Evolutionary conservation across 2,329 filamentous ascomycete genomes (phyloP).

Genomic region (Penicillium paneum): DNA sequence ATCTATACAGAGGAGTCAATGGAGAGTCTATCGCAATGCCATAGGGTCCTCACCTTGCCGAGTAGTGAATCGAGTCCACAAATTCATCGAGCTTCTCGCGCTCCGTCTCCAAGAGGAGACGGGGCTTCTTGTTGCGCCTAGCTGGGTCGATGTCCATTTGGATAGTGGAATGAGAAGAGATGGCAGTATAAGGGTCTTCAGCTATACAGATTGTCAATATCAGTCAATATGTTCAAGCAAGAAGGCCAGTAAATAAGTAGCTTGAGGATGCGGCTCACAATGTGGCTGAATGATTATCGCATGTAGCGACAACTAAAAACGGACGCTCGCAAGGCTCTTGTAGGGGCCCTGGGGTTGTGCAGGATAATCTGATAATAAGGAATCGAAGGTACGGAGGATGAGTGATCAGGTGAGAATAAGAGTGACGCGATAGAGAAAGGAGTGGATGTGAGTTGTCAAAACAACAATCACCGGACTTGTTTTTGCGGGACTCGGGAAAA

Average conservation of each 20-base stretch:
- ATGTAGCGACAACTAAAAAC: neutral
- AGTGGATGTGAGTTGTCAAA: neutral
- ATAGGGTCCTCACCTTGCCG: constrained; percentile 64
- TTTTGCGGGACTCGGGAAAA: constrained; percentile 24
- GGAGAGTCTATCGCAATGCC: constrained; percentile 1
- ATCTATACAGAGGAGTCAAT: constrained; percentile 55
- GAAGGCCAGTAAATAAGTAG: neutral
- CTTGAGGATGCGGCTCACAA: neutral
- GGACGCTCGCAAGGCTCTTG: neutral
- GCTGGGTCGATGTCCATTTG: constrained; percentile 66
- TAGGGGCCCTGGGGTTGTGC: neutral
- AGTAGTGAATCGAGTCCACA: constrained; percentile 93
- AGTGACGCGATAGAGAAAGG: constrained; percentile 1
- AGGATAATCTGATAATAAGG: neutral
- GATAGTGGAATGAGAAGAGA: constrained; percentile 7
- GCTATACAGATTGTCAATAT: neutral
- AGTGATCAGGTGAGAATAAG: neutral
- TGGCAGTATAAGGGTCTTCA: neutral
- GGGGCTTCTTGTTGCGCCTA: constrained; percentile 82
- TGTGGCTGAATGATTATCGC: neutral
- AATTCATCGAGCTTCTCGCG: constrained; percentile 83
- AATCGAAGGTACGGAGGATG: neutral
- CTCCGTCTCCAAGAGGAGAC: constrained; percentile 76
- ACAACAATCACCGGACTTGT: constrained; percentile 15
- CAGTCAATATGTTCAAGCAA: neutral